phyloP scores from a whole-genome alignment of 2,329 filamentous ascomycete species.

The Sordariomycetes sp. region DNA sequence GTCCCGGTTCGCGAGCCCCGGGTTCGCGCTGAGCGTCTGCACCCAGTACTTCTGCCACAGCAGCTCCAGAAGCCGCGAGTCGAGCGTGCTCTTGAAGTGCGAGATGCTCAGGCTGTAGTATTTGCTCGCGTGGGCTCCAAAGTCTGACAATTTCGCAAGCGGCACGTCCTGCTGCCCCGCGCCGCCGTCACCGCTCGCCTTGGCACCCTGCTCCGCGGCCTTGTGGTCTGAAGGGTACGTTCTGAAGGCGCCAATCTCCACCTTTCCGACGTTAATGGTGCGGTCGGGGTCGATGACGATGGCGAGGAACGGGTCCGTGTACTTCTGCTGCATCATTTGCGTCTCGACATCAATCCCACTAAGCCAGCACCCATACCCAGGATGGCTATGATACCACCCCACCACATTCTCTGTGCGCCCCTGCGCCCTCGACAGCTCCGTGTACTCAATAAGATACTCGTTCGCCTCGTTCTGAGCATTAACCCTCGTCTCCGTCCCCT shows the following conservation, averaged over 20 bases:
- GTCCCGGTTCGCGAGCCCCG: conserved; percentile 82
- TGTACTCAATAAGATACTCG: conserved; percentile 89
- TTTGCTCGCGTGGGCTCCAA: conserved; percentile 77
- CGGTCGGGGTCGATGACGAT: conserved; percentile 95
- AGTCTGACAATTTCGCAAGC: conserved; percentile 87
- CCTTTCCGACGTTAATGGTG: conserved; percentile 86
- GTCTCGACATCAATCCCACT: conserved; percentile 91
- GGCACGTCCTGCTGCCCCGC: conserved; percentile 69
- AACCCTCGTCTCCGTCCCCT: conserved; percentile 95
- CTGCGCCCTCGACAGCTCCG: conserved; percentile 62
- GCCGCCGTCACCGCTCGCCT: conserved; percentile 12
- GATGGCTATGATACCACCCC: conserved; percentile 97
- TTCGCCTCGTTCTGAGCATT: conserved; percentile 94
- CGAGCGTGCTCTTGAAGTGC: conserved; percentile 88
- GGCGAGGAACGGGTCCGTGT: conserved; percentile 82
- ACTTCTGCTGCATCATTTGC: conserved; percentile 72
- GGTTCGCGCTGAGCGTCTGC: conserved; percentile 82
- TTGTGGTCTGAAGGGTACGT: conserved; percentile 73
- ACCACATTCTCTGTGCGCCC: conserved; percentile 80
- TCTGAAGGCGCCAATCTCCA: conserved; percentile 93
- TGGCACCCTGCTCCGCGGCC: conserved; percentile 15
- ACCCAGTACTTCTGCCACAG: conserved; percentile 99
- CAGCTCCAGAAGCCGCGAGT: conserved; percentile 72
- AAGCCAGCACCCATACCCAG: conserved; percentile 96
- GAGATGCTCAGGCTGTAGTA: conserved; percentile 90